These are phyloP conservation scores for Metarhizium humberi DNA, from an alignment of 2,329 filamentous ascomycete species.

Conservation along the genomic window DNA sequence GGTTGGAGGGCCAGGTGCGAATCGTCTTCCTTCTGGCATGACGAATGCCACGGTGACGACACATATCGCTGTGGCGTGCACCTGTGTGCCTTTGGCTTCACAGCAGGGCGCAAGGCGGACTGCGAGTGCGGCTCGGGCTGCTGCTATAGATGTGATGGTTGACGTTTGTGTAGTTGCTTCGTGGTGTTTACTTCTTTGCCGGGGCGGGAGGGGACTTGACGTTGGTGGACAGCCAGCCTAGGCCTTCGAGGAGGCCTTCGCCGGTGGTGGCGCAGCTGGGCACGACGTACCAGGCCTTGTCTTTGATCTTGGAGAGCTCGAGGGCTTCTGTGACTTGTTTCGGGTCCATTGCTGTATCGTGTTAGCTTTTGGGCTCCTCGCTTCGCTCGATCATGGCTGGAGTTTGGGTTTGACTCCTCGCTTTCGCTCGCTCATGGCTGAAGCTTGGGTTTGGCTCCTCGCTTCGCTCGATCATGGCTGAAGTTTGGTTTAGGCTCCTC, in stretches of 20 bases:
- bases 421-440: neutral
- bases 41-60: too few relatives aligned
- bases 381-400: neutral
- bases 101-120: too few relatives aligned
- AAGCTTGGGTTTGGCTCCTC: too few relatives aligned
- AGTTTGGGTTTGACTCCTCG: too few relatives aligned
- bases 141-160: too few relatives aligned
- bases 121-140: too few relatives aligned
- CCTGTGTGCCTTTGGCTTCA: too few relatives aligned
- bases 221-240: constrained; percentile 78
- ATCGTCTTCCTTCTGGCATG: too few relatives aligned
- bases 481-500: too few relatives aligned
- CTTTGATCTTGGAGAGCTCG: constrained; percentile 67
- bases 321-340: constrained; percentile 72
- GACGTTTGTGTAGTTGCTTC: neutral
- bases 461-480: too few relatives aligned
- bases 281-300: constrained; percentile 78
- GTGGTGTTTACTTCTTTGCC: constrained; percentile 36
- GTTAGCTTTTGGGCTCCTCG: neutral
- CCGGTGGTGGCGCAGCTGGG: constrained; percentile 75
- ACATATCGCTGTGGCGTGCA: too few relatives aligned
- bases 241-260: constrained; percentile 70
- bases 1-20: too few relatives aligned
- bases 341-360: constrained; percentile 60
- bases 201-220: constrained; percentile 57